Base-by-base conservation (phyloP, 441 rosid species). In the Hypseocharis bilobata region DNA sequence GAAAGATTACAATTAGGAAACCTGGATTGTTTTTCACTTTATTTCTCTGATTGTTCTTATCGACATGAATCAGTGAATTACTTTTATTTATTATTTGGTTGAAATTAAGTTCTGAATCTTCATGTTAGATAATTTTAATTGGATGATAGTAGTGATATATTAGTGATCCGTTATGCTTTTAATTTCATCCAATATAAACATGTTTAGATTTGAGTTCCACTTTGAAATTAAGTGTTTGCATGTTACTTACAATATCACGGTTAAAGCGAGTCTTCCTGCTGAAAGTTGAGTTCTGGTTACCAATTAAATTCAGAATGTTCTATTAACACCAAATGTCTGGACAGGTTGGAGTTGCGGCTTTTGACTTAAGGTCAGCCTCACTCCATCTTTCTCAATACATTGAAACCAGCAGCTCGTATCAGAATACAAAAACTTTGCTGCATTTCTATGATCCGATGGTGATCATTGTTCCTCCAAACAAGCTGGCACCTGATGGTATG, bases 311-410 rank as follows among this genome's bases (percentile, higher is more conserved):
- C 7, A 60, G 22, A 72, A 69, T 57, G 69, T 11, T 44, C 47
- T 56, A 57, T 62, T 62, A 28, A 69, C 29, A 38, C 54, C 27
- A 5, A n/a, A 19, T 62, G 2, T 44, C 7, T 51, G 67, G 58
- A 59, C 75, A 93, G 99, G 99, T 91, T 23, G 99, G 97, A 69
- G 78, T 94, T 80, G 94, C 97, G 65, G 96, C 97, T 70, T 89
- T 93, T 74, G 96, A 93, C 83, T 74, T 93, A 54, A 84, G 97
- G 74, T 83, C 91, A 57, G 99, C 97, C 19, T 76, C 97, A 11
- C 73, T 91, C 76, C 94, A 93, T 79, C 96, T 93, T 56, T 94
- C 99, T 57, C 99, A 94, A 72, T 91, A 87, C 69, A 93, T 89
- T 54, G 99, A 93, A 80, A 93, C 96, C 19, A 93, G 99, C 72